Conservation (phyloP, 495 filamentous ascomycete genomes). For the Venustampulla echinocandica region DNA sequence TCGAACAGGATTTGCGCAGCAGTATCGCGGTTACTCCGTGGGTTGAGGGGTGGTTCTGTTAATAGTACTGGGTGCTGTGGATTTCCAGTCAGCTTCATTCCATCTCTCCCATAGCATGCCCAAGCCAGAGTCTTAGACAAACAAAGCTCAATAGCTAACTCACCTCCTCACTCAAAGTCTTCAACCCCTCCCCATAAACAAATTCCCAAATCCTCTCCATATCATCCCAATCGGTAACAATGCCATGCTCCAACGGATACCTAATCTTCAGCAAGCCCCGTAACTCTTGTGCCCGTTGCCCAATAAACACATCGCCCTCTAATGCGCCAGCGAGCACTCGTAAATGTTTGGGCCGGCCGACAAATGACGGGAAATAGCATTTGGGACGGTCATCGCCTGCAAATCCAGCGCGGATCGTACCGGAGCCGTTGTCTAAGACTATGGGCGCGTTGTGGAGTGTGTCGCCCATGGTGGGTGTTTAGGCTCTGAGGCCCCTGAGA, state of each 20-base stretch:
- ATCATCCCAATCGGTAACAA: constrained; percentile 99
- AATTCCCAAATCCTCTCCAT: constrained; percentile 98
- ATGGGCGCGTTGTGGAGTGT: constrained; percentile 93
- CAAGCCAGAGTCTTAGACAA: background rate
- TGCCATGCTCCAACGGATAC: constrained; percentile 94
- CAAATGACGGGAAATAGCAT: constrained; percentile 96
- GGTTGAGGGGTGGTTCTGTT: constrained; percentile 95
- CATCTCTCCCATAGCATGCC: background rate
- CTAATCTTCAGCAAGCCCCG: constrained; percentile 89
- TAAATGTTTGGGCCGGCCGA: constrained; percentile 94
- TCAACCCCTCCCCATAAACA: constrained; percentile 59
- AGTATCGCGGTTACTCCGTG: constrained; percentile 88
- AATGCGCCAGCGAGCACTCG: constrained; percentile 90
- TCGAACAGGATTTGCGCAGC: constrained; percentile 98
- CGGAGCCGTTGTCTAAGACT: constrained; percentile 97
- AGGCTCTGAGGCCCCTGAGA: too few relatives aligned
- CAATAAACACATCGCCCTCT: constrained; percentile 97
- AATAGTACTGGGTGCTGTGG: constrained; percentile 84
- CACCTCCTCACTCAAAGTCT: constrained; percentile 94
- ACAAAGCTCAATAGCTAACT: constrained; percentile 19
- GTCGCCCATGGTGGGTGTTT: constrained; percentile 75
- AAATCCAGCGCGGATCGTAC: constrained; percentile 94
- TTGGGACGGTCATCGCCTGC: constrained; percentile 93
- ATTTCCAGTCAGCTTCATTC: constrained; percentile 14
- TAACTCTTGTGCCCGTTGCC: constrained; percentile 77